Evolutionary conservation across 1,284 basidiomycete genomes (phyloP).

Genomic region (Leccinum griseonigrum): DNA sequence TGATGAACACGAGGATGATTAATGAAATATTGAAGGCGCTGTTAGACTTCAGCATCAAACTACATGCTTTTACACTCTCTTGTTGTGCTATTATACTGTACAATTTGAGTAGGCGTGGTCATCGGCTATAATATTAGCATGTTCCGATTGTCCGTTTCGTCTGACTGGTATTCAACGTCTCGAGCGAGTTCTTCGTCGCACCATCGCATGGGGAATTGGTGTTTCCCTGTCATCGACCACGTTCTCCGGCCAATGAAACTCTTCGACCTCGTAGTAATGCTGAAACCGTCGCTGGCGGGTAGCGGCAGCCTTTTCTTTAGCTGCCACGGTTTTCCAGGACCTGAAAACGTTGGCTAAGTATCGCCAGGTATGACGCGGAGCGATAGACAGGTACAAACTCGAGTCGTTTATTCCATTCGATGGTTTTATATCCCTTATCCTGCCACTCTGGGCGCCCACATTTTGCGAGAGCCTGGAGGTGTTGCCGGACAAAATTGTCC

Average conservation of each 20-base stretch:
- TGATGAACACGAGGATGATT: slow-evolving; percentile 30
- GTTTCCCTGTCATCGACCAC: slow-evolving; percentile 2
- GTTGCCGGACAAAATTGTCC: slow-evolving; percentile 49
- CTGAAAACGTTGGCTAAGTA: slow-evolving; percentile 13
- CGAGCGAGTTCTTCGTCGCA: slow-evolving; percentile 19
- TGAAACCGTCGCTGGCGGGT: slow-evolving; percentile 12
- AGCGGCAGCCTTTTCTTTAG: slow-evolving; percentile 14
- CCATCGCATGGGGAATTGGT: slow-evolving; percentile 1
- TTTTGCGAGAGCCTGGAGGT: slow-evolving; percentile 40
- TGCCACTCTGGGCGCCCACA: slow-evolving; percentile 46
- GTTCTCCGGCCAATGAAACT: slow-evolving; percentile 9
- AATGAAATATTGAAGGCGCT: slow-evolving; percentile 10
- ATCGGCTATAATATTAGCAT: not conserved
- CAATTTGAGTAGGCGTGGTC: slow-evolving; percentile 1
- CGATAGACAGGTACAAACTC: slow-evolving; percentile 36
- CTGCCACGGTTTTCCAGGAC: slow-evolving; percentile 26
- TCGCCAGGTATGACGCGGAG: not conserved
- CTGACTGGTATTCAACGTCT: slow-evolving; percentile 2
- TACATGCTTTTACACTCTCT: not conserved
- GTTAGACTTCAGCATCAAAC: not conserved
- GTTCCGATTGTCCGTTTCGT: not conserved
- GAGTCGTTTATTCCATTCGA: slow-evolving; percentile 46
- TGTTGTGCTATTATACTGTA: not conserved
- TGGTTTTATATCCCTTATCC: slow-evolving; percentile 38
- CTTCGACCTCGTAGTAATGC: slow-evolving; percentile 13